phyloP scores from a whole-genome alignment of 106 monocot genomes.

The Apostasia ramifera region DNA sequence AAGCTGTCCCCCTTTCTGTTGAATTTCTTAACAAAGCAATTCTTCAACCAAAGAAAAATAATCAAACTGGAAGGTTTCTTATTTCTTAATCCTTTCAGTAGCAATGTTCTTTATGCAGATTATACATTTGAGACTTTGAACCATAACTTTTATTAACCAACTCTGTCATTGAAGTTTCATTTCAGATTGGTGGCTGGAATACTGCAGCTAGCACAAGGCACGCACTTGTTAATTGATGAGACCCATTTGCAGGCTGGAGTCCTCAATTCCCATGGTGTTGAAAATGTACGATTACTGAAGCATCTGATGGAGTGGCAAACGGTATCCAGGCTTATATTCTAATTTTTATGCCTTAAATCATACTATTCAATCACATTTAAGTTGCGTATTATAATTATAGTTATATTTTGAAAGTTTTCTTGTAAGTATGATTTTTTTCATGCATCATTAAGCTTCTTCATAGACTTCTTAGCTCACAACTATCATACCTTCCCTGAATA shows the following conservation, averaged over 20 bases:
- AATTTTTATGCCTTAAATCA: too few relatives aligned
- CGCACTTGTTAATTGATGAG: conserved; percentile 89
- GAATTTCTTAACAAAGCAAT: conserved; percentile 70
- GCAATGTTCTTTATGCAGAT: too few relatives aligned
- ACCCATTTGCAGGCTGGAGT: conserved; percentile 60
- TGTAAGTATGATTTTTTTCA: too few relatives aligned
- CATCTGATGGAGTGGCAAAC: conserved; percentile 72
- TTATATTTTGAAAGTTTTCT: too few relatives aligned
- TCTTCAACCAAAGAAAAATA: conserved; percentile 81
- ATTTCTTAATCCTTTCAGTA: not conserved
- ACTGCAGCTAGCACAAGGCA: conserved; percentile 82
- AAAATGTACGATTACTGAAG: conserved; percentile 71
- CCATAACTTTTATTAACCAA: not conserved
- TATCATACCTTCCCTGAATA: too few relatives aligned
- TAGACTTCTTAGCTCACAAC: too few relatives aligned
- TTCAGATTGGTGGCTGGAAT: conserved; percentile 69
- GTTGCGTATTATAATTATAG: too few relatives aligned
- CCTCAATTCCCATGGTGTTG: conserved; percentile 75
- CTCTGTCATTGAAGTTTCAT: not conserved
- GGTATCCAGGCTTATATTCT: conserved; percentile 20
- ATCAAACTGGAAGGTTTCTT: conserved; percentile 74
- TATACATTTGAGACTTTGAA: not conserved
- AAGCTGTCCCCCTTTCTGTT: conserved; percentile 59
- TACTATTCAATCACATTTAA: too few relatives aligned
- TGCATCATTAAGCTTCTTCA: too few relatives aligned